Percentiles rank a stretch among this genome's conserved stretches.
Evolutionary conservation across 2,329 filamentous ascomycete species (phyloP).

Genomic region (Cytospora schulzeri): DNA sequence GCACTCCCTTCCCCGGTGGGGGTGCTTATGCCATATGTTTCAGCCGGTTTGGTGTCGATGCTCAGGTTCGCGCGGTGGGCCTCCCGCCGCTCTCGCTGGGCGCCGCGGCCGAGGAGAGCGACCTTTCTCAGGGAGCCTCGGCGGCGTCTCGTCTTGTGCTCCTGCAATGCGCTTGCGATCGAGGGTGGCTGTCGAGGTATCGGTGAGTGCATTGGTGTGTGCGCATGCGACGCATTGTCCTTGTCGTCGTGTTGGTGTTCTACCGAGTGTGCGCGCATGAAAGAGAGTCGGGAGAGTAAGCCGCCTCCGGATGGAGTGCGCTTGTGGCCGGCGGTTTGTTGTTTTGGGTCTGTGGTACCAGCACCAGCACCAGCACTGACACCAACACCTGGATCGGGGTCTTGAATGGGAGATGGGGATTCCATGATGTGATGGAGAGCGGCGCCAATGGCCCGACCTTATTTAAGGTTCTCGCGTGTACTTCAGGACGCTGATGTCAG

Average conservation of each 20-base stretch:
- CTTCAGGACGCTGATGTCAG: conserved; percentile 20
- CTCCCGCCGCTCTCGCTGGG: conserved; percentile 61
- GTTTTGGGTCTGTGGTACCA: conserved; percentile 7
- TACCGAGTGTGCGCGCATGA: conserved; percentile 53
- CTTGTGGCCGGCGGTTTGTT: conserved; percentile 39
- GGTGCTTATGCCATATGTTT: conserved; percentile 25
- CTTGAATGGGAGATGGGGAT: conserved; percentile 13
- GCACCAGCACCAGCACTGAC: conserved; percentile 13
- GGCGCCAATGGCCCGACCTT: conserved; percentile 5
- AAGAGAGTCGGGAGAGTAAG: conserved; percentile 69
- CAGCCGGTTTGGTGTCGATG: conserved; percentile 44
- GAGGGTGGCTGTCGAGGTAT: conserved; percentile 37
- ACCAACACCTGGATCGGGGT: conserved; percentile 17
- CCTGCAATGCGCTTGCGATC: conserved; percentile 45
- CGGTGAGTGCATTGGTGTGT: conserved; percentile 28
- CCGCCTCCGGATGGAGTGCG: conserved; percentile 53
- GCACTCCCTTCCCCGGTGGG: conserved; percentile 34
- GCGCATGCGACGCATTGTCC: conserved; percentile 25
- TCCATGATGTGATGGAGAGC: conserved; percentile 25
- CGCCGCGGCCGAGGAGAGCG: conserved; percentile 76
- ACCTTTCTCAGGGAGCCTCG: conserved; percentile 87
- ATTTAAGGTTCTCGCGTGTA: conserved; percentile 27
- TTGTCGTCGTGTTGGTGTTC: conserved; percentile 23
- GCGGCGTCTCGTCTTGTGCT: conserved; percentile 65
- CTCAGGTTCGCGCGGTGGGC: conserved; percentile 43